A percentile compares a stretch with the other conserved stretches of the same genome.
These are phyloP conservation scores for Zygotorulaspora danielsina DNA, from an alignment of 805 yeast genomes.

Conservation along the genomic window DNA sequence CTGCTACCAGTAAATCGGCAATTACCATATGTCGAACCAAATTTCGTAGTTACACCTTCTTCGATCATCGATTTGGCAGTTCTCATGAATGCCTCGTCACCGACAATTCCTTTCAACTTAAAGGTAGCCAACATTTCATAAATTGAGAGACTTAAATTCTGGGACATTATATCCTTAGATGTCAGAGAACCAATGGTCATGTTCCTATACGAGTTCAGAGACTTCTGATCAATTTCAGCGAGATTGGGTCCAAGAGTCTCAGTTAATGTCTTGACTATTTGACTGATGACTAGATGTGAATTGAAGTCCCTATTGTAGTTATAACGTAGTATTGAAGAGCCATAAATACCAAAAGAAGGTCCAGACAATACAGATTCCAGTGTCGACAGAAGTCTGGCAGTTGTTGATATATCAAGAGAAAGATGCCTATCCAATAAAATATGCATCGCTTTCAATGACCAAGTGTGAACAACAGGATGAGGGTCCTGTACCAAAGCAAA, in stretches of 20 bases:
- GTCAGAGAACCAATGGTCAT: constrained; percentile 35
- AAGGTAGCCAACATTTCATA: constrained; percentile 30
- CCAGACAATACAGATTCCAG: constrained; percentile 40
- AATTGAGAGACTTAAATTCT: constrained; percentile 20
- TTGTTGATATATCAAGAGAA: constrained; percentile 41
- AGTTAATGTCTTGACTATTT: constrained; percentile 43
- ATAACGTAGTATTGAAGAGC: constrained; percentile 42
- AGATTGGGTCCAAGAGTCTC: constrained; percentile 58
- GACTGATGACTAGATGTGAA: constrained; percentile 42
- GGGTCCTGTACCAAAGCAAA: constrained; percentile 68
- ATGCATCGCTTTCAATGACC: constrained; percentile 59
- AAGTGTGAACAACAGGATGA: constrained; percentile 76
- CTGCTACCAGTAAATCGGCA: constrained; percentile 34
- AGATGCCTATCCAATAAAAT: constrained; percentile 54
- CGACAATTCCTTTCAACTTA: constrained; percentile 24
- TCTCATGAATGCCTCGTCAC: constrained; percentile 29
- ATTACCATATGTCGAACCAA: constrained; percentile 21
- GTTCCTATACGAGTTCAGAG: constrained; percentile 36
- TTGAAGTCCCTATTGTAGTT: constrained; percentile 47
- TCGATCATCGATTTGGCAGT: constrained; percentile 22
- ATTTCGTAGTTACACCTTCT: constrained; percentile 16
- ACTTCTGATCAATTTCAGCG: constrained; percentile 29
- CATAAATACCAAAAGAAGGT: constrained; percentile 49
- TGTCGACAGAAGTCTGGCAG: constrained; percentile 42
- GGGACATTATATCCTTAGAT: constrained; percentile 36